These are phyloP conservation scores for Amniculicola lignicola DNA, from an alignment of 495 filamentous ascomycete species.

Conservation along the genomic window DNA sequence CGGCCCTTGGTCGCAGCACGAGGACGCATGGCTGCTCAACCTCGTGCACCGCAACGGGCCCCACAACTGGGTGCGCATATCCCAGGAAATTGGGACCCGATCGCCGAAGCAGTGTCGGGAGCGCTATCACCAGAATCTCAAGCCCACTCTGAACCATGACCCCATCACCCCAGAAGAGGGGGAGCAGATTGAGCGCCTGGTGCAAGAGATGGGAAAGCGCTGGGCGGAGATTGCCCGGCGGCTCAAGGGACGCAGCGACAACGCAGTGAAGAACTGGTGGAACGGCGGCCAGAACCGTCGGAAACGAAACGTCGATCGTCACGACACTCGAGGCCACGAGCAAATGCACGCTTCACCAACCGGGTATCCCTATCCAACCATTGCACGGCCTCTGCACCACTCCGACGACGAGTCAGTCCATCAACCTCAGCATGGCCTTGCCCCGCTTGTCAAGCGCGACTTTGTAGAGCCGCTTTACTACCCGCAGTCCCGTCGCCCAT, in stretches of 20 bases:
- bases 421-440: too few relatives aligned
- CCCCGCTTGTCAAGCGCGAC: background rate
- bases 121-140: constrained; percentile 92
- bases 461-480: constrained; percentile 19
- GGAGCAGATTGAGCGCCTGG: constrained; percentile 72
- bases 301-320: constrained; percentile 30
- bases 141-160: constrained; percentile 82
- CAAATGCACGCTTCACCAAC: constrained; percentile 7
- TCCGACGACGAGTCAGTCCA: constrained; percentile 12
- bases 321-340: constrained; percentile 10
- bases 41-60: constrained; percentile 75
- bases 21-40: constrained; percentile 69
- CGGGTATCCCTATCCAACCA: constrained; percentile 20
- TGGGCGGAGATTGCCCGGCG: constrained; percentile 94
- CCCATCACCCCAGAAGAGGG: constrained; percentile 93
- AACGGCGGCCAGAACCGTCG: constrained; percentile 87
- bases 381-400: constrained; percentile 1
- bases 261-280: constrained; percentile 99
- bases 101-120: constrained; percentile 96
- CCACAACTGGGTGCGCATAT: constrained; percentile 91
- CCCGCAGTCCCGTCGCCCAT: constrained; percentile 19
- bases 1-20: constrained; percentile 84
- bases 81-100: constrained; percentile 68
- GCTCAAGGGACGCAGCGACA: constrained; percentile 88
- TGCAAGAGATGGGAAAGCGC: constrained; percentile 76